phyloP scores from a whole-genome alignment of 176 grass and related monocot species.

The Paspalum vaginatum region DNA sequence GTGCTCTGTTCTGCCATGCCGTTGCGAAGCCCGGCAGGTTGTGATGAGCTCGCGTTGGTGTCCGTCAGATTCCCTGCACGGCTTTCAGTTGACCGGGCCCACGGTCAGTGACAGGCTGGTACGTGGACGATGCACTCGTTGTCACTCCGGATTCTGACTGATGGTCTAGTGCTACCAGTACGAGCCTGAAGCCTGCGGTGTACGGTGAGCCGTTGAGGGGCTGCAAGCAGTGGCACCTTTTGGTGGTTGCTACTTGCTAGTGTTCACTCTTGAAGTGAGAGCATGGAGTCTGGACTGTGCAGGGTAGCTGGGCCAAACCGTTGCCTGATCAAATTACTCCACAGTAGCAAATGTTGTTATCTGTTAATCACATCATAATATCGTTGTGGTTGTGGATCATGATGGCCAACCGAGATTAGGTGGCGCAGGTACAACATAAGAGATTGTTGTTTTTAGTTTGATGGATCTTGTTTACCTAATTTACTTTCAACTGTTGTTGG shows the following conservation, averaged over 20 bases:
- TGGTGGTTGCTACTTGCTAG: slow-evolving; percentile 22
- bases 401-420: neutral
- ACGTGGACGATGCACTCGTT: slow-evolving; percentile 15
- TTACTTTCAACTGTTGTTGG: neutral
- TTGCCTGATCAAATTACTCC: neutral
- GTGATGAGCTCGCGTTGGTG: slow-evolving; percentile 37
- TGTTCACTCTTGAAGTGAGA: neutral
- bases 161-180: slow-evolving; percentile 4
- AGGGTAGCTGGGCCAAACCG: neutral
- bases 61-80: slow-evolving; percentile 54
- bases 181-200: neutral
- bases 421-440: neutral
- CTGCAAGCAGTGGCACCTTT: slow-evolving; percentile 32
- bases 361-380: neutral
- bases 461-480: neutral
- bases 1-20: slow-evolving; percentile 41
- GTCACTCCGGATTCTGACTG: slow-evolving; percentile 23
- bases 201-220: neutral
- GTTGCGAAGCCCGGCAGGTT: slow-evolving; percentile 34
- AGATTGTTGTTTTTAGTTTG: neutral
- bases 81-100: slow-evolving; percentile 49
- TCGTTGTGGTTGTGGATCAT: neutral
- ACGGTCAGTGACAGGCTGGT: slow-evolving; percentile 35
- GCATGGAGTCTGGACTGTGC: slow-evolving; percentile 3
- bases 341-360: neutral